Conservation (phyloP, 73 alveolate genomes). For the Tetrahymena malaccensis region DNA sequence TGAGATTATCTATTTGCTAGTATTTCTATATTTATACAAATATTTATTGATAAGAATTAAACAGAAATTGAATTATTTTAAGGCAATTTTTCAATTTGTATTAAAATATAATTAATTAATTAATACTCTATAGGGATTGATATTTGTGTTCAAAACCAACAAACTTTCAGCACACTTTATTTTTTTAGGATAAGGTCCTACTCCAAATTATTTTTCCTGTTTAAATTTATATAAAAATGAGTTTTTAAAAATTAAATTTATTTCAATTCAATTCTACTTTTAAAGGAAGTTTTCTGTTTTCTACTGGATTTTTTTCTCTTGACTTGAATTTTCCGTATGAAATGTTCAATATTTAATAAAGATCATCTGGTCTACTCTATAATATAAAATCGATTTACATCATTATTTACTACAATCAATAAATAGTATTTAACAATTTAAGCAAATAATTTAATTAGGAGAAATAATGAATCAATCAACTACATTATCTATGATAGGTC, state of each 20-base stretch:
- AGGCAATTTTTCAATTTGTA: background rate
- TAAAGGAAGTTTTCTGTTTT: background rate
- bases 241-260: background rate
- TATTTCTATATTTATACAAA: background rate
- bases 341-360: background rate
- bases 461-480: background rate
- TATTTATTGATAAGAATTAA: background rate
- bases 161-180: background rate
- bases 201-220: background rate
- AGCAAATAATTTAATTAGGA: background rate
- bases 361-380: background rate
- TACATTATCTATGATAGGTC: background rate
- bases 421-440: too few relatives aligned
- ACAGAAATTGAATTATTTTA: background rate
- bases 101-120: background rate
- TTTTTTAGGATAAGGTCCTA: background rate
- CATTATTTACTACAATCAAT: too few relatives aligned
- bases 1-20: background rate
- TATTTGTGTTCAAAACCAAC: background rate
- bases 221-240: background rate
- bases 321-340: background rate
- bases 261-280: background rate
- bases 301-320: background rate
- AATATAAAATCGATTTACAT: too few relatives aligned
- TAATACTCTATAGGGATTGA: background rate